phyloP scores from a whole-genome alignment of 495 filamentous ascomycete species.

The Melanomma pulvis-pyrius region DNA sequence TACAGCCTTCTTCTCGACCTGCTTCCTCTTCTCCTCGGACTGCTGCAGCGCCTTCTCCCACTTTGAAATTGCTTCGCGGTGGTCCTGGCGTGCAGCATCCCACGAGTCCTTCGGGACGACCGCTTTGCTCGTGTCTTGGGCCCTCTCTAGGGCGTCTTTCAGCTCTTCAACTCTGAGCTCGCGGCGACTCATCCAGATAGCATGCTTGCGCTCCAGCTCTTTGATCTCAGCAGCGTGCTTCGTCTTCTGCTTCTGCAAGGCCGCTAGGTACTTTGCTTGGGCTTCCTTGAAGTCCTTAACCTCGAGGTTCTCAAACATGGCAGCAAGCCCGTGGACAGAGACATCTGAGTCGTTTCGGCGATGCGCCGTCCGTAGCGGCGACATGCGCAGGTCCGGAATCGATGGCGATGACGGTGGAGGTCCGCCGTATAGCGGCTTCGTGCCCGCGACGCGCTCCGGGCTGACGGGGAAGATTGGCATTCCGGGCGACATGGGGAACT shows the following conservation, averaged over 20 bases:
- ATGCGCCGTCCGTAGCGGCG: conserved; percentile 46
- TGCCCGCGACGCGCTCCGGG: conserved; percentile 73
- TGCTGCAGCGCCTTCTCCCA: conserved; percentile 17
- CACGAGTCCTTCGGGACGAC: conserved; percentile 6
- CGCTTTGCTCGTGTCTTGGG: not conserved
- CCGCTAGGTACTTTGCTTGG: conserved; percentile 52
- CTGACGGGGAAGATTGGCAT: conserved; percentile 71
- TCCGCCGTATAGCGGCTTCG: conserved; percentile 39
- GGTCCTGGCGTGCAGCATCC: conserved; percentile 21
- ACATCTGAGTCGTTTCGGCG: conserved; percentile 64
- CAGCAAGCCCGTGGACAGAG: conserved; percentile 85
- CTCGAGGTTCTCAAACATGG: conserved; percentile 73
- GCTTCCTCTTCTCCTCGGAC: conserved; percentile 14
- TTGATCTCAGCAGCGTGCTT: conserved; percentile 63
- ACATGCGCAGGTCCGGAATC: conserved; percentile 51
- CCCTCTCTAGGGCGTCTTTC: conserved; percentile 6
- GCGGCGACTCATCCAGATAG: conserved; percentile 1
- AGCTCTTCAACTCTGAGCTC: conserved; percentile 28
- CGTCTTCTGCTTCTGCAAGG: conserved; percentile 63
- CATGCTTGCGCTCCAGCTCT: conserved; percentile 30
- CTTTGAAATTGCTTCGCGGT: conserved; percentile 21
- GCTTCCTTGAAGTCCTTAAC: conserved; percentile 46
- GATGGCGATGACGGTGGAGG: conserved; percentile 56
- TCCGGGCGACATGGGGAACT: conserved; percentile 56
- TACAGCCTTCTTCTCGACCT: conserved; percentile 8